Percentiles rank a stretch among this genome's conserved stretches.
Conservation (phyloP, 208 protist species). For the Crithidia thermophila region DNA sequence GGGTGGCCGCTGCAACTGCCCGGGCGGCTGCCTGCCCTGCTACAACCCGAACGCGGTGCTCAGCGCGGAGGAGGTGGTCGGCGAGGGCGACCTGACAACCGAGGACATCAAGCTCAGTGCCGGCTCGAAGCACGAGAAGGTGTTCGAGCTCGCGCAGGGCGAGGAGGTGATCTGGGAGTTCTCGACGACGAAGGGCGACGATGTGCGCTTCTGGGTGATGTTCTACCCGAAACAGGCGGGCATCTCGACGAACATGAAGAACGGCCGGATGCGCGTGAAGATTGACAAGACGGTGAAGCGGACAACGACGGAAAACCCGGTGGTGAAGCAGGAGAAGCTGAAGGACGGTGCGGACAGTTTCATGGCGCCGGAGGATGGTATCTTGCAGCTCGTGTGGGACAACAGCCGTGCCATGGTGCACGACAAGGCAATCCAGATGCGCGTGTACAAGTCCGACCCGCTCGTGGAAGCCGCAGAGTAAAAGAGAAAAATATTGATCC, state of each 20-base stretch:
- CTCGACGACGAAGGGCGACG: slow-evolving; percentile 38
- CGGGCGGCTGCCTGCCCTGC: slow-evolving; percentile 47
- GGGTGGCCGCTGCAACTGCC: slow-evolving; percentile 63
- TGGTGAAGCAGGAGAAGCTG: slow-evolving; percentile 55
- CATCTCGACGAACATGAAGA: slow-evolving; percentile 33
- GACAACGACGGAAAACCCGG: slow-evolving; percentile 36
- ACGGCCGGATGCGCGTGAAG: slow-evolving; percentile 25
- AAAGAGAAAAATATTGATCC: slow-evolving; percentile 2
- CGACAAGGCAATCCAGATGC: slow-evolving; percentile 58
- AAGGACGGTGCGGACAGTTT: slow-evolving; percentile 53
- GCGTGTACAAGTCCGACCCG: slow-evolving; percentile 51
- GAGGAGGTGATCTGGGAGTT: slow-evolving; percentile 75
- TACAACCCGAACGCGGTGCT: slow-evolving; percentile 39
- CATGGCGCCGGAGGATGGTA: slow-evolving; percentile 51
- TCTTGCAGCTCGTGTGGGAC: slow-evolving; percentile 63
- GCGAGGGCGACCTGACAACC: slow-evolving; percentile 43
- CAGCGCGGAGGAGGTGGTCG: slow-evolving; percentile 29
- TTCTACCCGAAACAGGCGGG: slow-evolving; percentile 47
- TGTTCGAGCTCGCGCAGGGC: slow-evolving; percentile 41
- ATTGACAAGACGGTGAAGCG: slow-evolving; percentile 42
- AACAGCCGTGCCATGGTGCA: slow-evolving; percentile 57
- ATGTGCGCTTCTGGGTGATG: slow-evolving; percentile 49
- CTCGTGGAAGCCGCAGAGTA: slow-evolving; percentile 18
- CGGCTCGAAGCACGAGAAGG: slow-evolving; percentile 49
- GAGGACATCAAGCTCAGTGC: slow-evolving; percentile 56